These are phyloP conservation scores for Leptographium procerum DNA, from an alignment of 2,329 filamentous ascomycete genomes.

Conservation along the genomic window DNA sequence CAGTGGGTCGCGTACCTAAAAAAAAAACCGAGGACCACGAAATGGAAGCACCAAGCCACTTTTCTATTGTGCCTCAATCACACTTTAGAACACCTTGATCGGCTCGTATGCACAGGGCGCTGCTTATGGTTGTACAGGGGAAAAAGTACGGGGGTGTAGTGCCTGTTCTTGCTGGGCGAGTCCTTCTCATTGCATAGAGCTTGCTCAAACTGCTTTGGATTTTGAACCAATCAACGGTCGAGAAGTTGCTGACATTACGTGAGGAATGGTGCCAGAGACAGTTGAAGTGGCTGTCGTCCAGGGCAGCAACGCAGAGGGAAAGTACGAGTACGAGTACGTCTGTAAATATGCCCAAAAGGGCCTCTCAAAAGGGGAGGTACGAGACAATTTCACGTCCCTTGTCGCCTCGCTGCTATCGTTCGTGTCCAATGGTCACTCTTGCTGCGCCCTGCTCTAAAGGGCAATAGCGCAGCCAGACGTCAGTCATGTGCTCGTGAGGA, in stretches of 20 bases:
- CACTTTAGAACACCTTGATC: background rate
- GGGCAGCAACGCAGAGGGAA: background rate
- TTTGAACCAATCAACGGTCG: background rate
- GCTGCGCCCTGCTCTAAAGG: background rate
- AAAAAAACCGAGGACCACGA: background rate
- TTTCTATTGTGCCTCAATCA: background rate
- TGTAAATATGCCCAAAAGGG: too few relatives aligned
- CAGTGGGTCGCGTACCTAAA: slow-evolving; percentile 9
- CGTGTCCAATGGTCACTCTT: too few relatives aligned
- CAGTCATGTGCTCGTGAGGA: background rate
- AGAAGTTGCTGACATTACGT: background rate
- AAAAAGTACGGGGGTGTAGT: background rate
- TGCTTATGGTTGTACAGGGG: background rate
- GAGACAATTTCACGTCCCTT: background rate
- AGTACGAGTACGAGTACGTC: background rate
- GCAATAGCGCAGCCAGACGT: background rate
- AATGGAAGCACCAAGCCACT: background rate
- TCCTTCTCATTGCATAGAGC: background rate
- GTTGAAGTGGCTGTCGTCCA: background rate
- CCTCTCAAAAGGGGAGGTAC: background rate
- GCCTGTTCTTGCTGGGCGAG: background rate
- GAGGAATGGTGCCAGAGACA: background rate
- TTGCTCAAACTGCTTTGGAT: background rate
- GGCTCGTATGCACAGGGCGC: background rate
- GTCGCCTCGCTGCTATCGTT: too few relatives aligned